phyloP scores from a whole-genome alignment of 2,329 filamentous ascomycete species.

The Rugonectria rugulosa region DNA sequence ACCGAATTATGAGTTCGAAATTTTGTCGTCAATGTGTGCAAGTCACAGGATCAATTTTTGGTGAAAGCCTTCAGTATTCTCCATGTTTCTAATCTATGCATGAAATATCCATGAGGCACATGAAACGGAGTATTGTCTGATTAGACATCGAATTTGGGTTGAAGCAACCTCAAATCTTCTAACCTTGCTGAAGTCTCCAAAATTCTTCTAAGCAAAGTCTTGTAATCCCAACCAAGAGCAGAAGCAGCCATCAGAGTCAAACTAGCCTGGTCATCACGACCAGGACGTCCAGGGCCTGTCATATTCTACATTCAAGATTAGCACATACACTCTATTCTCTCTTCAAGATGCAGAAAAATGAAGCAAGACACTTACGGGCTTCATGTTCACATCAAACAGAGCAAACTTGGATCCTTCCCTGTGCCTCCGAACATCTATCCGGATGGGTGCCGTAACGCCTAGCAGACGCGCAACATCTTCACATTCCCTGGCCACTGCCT shows the following conservation, averaged over 20 bases:
- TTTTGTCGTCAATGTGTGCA: no score
- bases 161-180: constrained; percentile 9
- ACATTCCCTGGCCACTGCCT: constrained; percentile 47
- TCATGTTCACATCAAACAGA: constrained; percentile 61
- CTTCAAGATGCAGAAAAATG: no score
- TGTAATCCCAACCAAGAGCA: constrained; percentile 27
- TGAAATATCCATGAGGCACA: neutral
- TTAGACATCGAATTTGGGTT: neutral
- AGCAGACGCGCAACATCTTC: constrained; percentile 49
- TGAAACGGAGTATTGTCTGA: neutral
- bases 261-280: constrained; percentile 28
- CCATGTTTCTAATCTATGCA: no score
- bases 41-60: no score
- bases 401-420: constrained; percentile 47
- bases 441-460: constrained; percentile 52
- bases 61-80: no score
- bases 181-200: constrained; percentile 21
- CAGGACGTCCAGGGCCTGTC: constrained; percentile 27
- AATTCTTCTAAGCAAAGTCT: constrained; percentile 20
- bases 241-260: constrained; percentile 26
- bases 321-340: constrained; percentile 4
- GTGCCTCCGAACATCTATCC: constrained; percentile 55
- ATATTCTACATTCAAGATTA: constrained; percentile 25
- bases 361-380: constrained; percentile 54
- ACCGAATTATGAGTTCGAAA: no score